phyloP scores from a whole-genome alignment of 805 yeast species.

The Starmerella apicola region DNA sequence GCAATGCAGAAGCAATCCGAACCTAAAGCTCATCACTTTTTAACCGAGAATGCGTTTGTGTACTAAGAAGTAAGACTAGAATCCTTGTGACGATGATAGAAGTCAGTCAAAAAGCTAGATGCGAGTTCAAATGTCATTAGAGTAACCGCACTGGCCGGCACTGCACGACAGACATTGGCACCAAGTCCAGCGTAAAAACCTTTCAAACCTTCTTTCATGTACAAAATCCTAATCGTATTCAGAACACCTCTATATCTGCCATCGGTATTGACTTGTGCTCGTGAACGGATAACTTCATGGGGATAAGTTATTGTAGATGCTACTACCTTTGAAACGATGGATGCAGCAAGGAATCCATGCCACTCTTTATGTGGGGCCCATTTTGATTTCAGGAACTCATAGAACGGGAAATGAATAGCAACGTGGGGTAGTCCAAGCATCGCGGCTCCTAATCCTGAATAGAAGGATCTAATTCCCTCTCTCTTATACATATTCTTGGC shows the following conservation, averaged over 20 bases:
- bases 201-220: slow-evolving; percentile 53
- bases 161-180: slow-evolving; percentile 76
- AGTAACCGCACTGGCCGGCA: slow-evolving; percentile 93
- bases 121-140: slow-evolving; percentile 69
- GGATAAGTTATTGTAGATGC: slow-evolving; percentile 89
- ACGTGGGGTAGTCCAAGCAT: slow-evolving; percentile 83
- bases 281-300: slow-evolving; percentile 84
- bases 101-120: slow-evolving; percentile 15
- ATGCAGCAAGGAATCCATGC: slow-evolving; percentile 45
- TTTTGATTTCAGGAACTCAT: slow-evolving; percentile 61
- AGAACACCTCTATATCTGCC: slow-evolving; percentile 27
- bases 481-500: slow-evolving; percentile 59
- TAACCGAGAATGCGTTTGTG: no score
- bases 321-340: slow-evolving; percentile 71
- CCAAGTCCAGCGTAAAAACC: slow-evolving; percentile 87
- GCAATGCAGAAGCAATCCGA: no score
- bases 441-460: slow-evolving; percentile 84
- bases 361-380: slow-evolving; percentile 28
- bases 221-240: slow-evolving; percentile 32
- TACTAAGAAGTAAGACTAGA: no score
- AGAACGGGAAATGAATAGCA: slow-evolving; percentile 91
- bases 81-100: not conserved
- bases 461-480: slow-evolving; percentile 74
- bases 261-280: slow-evolving; percentile 52
- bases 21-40: no score